Conservation (phyloP, 768 basidiomycete genomes). For the Termitomyces bulborhizus region DNA sequence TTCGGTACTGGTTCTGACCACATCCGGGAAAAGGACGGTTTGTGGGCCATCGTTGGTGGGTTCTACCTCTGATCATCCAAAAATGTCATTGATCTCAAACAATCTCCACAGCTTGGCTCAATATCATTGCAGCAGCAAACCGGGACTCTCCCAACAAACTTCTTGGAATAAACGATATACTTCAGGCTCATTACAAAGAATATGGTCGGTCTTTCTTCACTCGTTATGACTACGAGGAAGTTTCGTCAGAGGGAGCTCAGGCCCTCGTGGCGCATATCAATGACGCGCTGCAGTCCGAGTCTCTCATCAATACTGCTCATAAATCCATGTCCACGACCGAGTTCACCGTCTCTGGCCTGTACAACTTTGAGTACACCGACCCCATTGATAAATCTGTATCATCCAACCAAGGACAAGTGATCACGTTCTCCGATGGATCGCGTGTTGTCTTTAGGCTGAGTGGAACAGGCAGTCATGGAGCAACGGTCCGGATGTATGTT, state of each 20-base stretch:
- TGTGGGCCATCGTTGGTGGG: slow-evolving; percentile 93
- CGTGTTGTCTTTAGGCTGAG: slow-evolving; percentile 94
- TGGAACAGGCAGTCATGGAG: slow-evolving; percentile 94
- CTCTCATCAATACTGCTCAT: slow-evolving; percentile 65
- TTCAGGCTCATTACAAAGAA: slow-evolving; percentile 78
- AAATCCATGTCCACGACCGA: slow-evolving; percentile 56
- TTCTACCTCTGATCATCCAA: background rate
- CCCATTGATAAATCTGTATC: slow-evolving; percentile 95
- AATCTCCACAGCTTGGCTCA: slow-evolving; percentile 76
- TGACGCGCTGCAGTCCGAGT: slow-evolving; percentile 55
- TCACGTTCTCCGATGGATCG: slow-evolving; percentile 87
- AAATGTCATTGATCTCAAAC: background rate
- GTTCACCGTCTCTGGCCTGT: slow-evolving; percentile 73
- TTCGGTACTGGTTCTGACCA: slow-evolving; percentile 99
- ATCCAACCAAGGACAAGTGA: slow-evolving; percentile 93
- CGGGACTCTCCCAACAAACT: slow-evolving; percentile 66
- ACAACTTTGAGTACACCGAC: slow-evolving; percentile 95
- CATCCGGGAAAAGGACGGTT: slow-evolving; percentile 98
- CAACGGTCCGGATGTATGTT: slow-evolving; percentile 94
- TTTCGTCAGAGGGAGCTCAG: slow-evolving; percentile 85
- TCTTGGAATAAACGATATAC: slow-evolving; percentile 87
- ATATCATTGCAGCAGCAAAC: slow-evolving; percentile 91
- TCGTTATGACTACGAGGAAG: slow-evolving; percentile 99
- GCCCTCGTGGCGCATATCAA: slow-evolving; percentile 79
- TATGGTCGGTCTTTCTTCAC: slow-evolving; percentile 99